These are phyloP conservation scores for Physcomitrellopsis africana DNA, from an alignment of 225 moss, liverwort and hornwort genomes.

Conservation along the genomic window DNA sequence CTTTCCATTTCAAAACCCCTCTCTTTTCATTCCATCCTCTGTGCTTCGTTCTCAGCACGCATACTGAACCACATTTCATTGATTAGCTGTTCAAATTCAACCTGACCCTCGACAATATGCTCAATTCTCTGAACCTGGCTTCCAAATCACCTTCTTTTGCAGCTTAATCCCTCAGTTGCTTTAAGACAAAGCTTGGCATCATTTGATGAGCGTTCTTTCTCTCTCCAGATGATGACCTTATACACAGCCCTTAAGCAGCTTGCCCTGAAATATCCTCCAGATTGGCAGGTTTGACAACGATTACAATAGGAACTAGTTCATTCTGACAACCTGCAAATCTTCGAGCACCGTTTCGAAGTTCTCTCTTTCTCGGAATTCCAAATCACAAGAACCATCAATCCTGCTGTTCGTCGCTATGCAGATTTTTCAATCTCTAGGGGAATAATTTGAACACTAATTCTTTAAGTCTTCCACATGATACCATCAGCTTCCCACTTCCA, in stretches of 20 bases:
- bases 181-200: constrained; percentile 41
- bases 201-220: constrained; percentile 24
- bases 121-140: constrained; percentile 44
- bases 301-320: constrained; percentile 16
- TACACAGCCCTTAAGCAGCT: constrained; percentile 25
- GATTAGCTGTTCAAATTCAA: constrained; percentile 44
- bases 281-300: constrained; percentile 16
- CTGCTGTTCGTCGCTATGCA: constrained; percentile 45
- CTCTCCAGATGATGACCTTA: constrained; percentile 22
- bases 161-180: constrained; percentile 37
- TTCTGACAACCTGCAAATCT: constrained; percentile 19
- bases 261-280: constrained; percentile 25
- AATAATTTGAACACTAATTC: not conserved
- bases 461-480: constrained; percentile 8
- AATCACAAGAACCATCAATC: constrained; percentile 29
- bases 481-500: not conserved
- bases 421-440: constrained; percentile 2
- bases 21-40: constrained; percentile 40
- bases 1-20: constrained; percentile 53
- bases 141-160: constrained; percentile 44
- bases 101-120: constrained; percentile 51
- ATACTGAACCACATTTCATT: constrained; percentile 57
- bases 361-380: constrained; percentile 21
- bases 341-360: not conserved
- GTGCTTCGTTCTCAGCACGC: constrained; percentile 55